Percentiles rank a stretch among this genome's conserved stretches.
Conservation (phyloP, 1,284 basidiomycete genomes). For the Apiotrichum sp. region DNA sequence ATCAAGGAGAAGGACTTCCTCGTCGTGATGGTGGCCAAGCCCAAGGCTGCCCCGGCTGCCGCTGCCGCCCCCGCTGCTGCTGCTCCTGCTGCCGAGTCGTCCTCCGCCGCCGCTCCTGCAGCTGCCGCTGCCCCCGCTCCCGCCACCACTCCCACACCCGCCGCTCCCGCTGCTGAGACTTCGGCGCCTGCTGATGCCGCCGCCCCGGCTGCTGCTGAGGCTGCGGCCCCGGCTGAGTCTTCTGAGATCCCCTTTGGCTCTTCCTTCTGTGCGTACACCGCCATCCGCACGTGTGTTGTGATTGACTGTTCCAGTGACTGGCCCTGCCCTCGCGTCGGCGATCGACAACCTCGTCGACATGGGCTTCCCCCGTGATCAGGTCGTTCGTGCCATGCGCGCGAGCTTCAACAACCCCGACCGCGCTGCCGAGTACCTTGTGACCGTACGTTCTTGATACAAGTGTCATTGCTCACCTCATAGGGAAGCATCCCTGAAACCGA, state of each 20-base stretch:
- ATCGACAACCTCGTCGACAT: constrained; percentile 83
- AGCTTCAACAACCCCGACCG: constrained; percentile 98
- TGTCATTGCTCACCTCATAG: constrained; percentile 13
- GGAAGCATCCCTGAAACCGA: constrained; percentile 40
- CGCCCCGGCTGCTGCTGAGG: constrained; percentile 22
- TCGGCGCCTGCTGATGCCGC: too few species aligned
- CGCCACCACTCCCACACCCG: constrained; percentile 22
- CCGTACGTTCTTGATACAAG: constrained; percentile 52
- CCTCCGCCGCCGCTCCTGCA: too few species aligned
- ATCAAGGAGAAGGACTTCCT: constrained; percentile 99
- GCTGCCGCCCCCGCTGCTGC: constrained; percentile 13
- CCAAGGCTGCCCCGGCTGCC: constrained; percentile 39
- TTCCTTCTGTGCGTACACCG: constrained; percentile 34
- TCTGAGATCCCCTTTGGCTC: constrained; percentile 26
- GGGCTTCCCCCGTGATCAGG: constrained; percentile 86
- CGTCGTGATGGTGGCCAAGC: constrained; percentile 94
- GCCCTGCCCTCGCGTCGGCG: constrained; percentile 64
- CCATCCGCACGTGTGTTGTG: background rate
- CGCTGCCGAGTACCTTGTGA: constrained; percentile 96
- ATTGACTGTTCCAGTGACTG: constrained; percentile 53
- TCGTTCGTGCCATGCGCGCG: constrained; percentile 78
- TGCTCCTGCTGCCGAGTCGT: constrained; percentile 26
- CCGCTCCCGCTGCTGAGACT: too few species aligned
- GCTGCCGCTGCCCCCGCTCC: constrained; percentile 31
- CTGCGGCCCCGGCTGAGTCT: constrained; percentile 30